phyloP scores from a whole-genome alignment of 108 stramenopile species.

The Fistulifera pelliculosa region DNA sequence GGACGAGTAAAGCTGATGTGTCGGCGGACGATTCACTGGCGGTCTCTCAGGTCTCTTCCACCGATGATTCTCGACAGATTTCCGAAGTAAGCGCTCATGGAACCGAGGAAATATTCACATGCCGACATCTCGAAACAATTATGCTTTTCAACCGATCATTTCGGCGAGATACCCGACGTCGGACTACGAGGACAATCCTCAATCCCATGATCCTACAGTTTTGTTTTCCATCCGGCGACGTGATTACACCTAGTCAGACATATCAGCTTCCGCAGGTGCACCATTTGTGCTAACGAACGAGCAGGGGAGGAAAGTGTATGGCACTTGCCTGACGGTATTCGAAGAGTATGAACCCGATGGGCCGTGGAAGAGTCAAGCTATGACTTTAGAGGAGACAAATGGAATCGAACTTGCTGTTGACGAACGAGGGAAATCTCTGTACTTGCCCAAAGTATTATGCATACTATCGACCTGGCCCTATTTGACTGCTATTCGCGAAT shows the following conservation, averaged over 20 bases:
- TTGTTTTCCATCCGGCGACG: conserved; percentile 67
- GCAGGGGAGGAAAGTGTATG: conserved; percentile 75
- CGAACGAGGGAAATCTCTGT: conserved; percentile 27
- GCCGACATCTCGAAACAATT: conserved; percentile 5
- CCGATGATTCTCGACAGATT: too few relatives aligned
- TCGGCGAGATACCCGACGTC: conserved; percentile 70
- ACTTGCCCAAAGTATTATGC: conserved; percentile 85
- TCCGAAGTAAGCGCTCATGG: too few relatives aligned
- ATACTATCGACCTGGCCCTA: conserved; percentile 94
- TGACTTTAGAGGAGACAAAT: conserved; percentile 9
- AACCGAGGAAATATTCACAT: conserved; percentile 40
- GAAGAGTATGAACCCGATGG: conserved; percentile 57
- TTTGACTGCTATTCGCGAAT: conserved; percentile 81
- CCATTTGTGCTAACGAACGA: conserved; percentile 83
- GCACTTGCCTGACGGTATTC: conserved; percentile 74
- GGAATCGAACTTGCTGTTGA: conserved; percentile 37
- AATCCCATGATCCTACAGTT: conserved; percentile 82
- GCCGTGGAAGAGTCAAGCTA: not conserved
- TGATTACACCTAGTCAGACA: conserved; percentile 38
- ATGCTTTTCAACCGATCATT: conserved; percentile 54
- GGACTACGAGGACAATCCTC: conserved; percentile 68
- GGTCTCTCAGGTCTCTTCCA: too few relatives aligned
- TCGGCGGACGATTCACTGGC: too few relatives aligned
- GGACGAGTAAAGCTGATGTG: too few relatives aligned
- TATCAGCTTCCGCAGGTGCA: conserved; percentile 73